A percentile compares a stretch with the other conserved stretches of the same genome.
phyloP scores from a whole-genome alignment of 2,329 filamentous ascomycete genomes.

The Fusarium coicis region DNA sequence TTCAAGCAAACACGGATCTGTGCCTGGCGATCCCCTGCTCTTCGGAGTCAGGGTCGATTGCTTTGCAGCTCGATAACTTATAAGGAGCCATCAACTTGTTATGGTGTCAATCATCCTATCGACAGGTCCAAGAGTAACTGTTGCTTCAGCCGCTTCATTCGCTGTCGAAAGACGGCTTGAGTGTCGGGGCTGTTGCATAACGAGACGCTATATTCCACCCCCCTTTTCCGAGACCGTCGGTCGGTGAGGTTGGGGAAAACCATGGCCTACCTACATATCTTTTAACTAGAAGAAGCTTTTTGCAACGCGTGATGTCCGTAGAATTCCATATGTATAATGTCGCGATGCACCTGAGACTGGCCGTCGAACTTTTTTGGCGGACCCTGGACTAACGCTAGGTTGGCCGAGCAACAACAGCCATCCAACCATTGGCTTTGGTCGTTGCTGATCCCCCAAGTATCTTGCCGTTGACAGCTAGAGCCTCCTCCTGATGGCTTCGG shows the following conservation, averaged over 20 bases:
- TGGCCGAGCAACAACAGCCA: neutral
- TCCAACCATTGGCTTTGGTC: neutral
- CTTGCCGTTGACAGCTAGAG: neutral
- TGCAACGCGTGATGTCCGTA: constrained; percentile 1
- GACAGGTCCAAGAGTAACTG: constrained; percentile 91
- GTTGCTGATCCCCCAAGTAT: neutral
- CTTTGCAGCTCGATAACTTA: constrained; percentile 83
- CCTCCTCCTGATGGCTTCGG: neutral
- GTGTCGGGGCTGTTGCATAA: constrained; percentile 67
- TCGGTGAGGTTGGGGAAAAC: constrained; percentile 91
- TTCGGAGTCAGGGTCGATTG: constrained; percentile 73
- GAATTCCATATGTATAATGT: neutral
- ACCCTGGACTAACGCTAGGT: neutral
- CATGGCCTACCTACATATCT: constrained; percentile 77
- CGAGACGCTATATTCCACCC: constrained; percentile 87
- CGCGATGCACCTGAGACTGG: neutral
- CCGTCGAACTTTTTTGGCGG: neutral
- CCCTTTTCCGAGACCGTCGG: constrained; percentile 92
- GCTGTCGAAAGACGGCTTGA: constrained; percentile 69
- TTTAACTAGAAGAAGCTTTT: neutral
- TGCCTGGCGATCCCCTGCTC: constrained; percentile 81
- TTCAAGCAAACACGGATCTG: constrained; percentile 75
- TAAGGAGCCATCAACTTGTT: constrained; percentile 79
- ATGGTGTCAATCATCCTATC: constrained; percentile 92
- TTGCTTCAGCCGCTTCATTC: constrained; percentile 73